Conservation (phyloP, 805 yeast genomes). For the Lipomyces spencermartinsiae region DNA sequence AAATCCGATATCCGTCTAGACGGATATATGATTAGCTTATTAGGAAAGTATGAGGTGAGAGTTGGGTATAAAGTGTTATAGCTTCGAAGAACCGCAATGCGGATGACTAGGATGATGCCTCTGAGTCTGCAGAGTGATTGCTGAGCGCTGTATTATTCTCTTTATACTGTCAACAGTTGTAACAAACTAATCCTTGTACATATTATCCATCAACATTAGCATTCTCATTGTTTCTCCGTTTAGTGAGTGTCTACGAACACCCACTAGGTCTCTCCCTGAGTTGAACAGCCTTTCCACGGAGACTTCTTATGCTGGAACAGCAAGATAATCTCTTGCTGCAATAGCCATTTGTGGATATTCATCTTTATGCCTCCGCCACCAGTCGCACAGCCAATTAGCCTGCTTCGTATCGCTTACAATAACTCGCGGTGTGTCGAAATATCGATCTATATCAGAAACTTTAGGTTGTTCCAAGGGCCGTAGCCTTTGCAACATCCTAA, state of each 20-base stretch:
- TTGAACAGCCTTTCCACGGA: neutral
- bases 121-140: neutral
- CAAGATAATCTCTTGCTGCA: slow-evolving; percentile 5
- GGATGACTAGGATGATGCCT: neutral
- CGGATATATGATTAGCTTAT: neutral
- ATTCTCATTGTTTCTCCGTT: slow-evolving; percentile 1
- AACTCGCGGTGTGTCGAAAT: slow-evolving; percentile 6
- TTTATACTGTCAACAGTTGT: neutral
- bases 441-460: too few relatives aligned
- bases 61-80: neutral
- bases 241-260: too few relatives aligned
- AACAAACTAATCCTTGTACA: neutral
- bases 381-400: slow-evolving; percentile 6
- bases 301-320: too few relatives aligned
- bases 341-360: slow-evolving; percentile 5
- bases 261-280: too few relatives aligned
- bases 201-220: slow-evolving; percentile 5
- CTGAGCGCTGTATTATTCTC: slow-evolving; percentile 1
- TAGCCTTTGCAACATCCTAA: slow-evolving; percentile 1
- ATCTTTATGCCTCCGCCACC: slow-evolving; percentile 8
- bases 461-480: slow-evolving; percentile 3
- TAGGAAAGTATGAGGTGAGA: neutral
- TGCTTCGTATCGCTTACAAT: slow-evolving; percentile 4
- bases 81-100: neutral
- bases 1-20: neutral